A percentile compares a stretch with the other conserved stretches of the same genome.
These are phyloP conservation scores for Umbilicus rupestris DNA, from an alignment of 164 flowering plant species.

Conservation along the genomic window DNA sequence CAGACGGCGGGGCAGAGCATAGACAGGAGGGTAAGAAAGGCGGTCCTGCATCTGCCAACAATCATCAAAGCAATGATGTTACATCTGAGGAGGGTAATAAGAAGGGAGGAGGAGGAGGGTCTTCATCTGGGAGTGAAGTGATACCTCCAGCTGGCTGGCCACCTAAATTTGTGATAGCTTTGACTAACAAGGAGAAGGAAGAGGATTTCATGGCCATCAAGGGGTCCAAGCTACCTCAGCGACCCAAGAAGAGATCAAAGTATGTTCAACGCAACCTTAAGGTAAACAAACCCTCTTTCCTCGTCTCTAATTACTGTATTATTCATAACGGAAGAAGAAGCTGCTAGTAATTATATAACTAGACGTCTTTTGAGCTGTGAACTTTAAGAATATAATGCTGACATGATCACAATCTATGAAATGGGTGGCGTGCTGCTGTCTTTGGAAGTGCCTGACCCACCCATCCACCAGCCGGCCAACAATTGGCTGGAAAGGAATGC, in stretches of 20 bases:
- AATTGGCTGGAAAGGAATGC: neutral
- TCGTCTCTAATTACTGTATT: too few relatives aligned
- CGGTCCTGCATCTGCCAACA: slow-evolving; percentile 11
- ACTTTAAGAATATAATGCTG: neutral
- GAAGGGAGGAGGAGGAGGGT: slow-evolving; percentile 30
- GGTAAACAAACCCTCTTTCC: slow-evolving; percentile 24
- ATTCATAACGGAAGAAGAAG: too few relatives aligned
- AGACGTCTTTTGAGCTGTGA: neutral
- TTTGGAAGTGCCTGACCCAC: neutral
- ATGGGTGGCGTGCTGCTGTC: neutral
- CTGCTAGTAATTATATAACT: neutral
- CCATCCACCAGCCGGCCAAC: neutral
- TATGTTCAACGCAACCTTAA: slow-evolving; percentile 76
- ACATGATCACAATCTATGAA: neutral
- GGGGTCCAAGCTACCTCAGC: slow-evolving; percentile 84
- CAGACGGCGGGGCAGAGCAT: slow-evolving; percentile 15
- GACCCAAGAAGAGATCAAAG: slow-evolving; percentile 91
- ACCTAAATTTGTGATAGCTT: slow-evolving; percentile 65
- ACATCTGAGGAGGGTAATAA: slow-evolving; percentile 53
- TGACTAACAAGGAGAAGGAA: slow-evolving; percentile 87
- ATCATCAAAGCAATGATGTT: slow-evolving; percentile 14
- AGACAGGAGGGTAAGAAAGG: neutral
- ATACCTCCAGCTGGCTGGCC: slow-evolving; percentile 57
- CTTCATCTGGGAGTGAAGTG: slow-evolving; percentile 61
- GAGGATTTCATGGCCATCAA: slow-evolving; percentile 87